Evolutionary conservation across 495 filamentous ascomycete genomes (phyloP), one percentile per base, ranked within the genome.

Genomic region (Massariosphaeria phaeospora): DNA sequence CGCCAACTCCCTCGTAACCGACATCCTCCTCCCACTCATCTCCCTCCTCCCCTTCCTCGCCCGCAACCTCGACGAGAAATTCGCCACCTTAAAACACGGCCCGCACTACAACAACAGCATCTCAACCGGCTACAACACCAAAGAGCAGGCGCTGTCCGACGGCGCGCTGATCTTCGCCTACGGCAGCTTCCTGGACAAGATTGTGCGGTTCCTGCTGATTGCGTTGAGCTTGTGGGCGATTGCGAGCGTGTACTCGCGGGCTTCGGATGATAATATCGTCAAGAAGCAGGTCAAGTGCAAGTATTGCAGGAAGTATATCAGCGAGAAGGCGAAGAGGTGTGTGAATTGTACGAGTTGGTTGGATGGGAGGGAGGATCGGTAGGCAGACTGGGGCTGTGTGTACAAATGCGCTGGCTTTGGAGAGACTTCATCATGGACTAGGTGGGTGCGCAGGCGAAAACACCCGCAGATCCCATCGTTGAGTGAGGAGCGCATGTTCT

Each of bases 291-390:
- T 86, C 15, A 81, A 79, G 67, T 90, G 85, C 71, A 77, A 75
- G 60, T 89, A 86, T 61, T 90, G 86, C 67, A 75, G 76, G 59
- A 84, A 86, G 65, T 70, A 69, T 35, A 81, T 89, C 31, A 82
- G 77, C 59, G 76, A 76, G 26, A 81, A 82, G 80, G 84, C 86
- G 52, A 40, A 73, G 41, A 75, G 84, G 1, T 89, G 85, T 66
- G 64, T 84, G 15, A 83, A 87, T 55, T 89, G 85, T 64, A 86
- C 83, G 4, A 86, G 81, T 55, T 89, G 85, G 85, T 79, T 81
- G 59, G 85, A 89, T 70, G 85, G 84, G n/a, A 74, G 84, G 58
- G 85, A 89, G 65, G 82, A 86, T 40, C 15, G 26, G 31, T n/a
- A n/a, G n/a, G n/a, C n/a, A n/a, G n/a, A n/a, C n/a, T n/a, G n/a